Percentiles rank a stretch among this genome's conserved stretches.
Evolutionary conservation across 139 green algal species (phyloP).

Genomic region (Closterium sp.): DNA sequence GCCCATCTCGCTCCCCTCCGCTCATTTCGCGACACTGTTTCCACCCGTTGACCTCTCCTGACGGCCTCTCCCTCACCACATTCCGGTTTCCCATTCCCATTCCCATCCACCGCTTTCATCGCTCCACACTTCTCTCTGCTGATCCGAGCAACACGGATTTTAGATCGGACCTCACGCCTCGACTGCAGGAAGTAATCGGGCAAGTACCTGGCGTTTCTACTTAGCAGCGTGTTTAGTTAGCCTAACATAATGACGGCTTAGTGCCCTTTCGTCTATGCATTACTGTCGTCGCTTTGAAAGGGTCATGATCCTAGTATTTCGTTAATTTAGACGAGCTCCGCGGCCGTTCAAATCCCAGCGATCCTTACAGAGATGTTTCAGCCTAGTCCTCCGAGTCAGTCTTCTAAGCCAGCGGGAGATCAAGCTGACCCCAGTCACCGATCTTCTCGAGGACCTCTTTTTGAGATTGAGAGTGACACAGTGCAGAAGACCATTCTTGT

Average conservation of each 20-base stretch:
- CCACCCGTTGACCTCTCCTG: not conserved
- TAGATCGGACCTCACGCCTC: not conserved
- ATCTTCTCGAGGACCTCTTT: not conserved
- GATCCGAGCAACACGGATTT: not conserved
- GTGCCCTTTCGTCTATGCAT: not conserved
- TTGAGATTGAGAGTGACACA: not conserved
- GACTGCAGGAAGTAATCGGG: not conserved
- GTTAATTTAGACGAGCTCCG: not conserved
- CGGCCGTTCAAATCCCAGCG: not conserved
- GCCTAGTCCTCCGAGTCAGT: not conserved
- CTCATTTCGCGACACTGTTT: not conserved
- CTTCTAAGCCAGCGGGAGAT: not conserved
- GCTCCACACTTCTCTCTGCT: not conserved
- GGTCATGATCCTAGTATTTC: not conserved
- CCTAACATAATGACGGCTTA: not conserved
- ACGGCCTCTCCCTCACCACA: not conserved
- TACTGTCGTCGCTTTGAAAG: not conserved
- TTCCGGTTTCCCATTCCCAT: not conserved
- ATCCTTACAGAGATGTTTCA: not conserved
- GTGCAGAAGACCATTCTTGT: not conserved
- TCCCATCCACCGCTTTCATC: not conserved
- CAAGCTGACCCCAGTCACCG: not conserved
- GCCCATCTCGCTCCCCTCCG: not conserved
- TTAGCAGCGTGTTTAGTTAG: not conserved
- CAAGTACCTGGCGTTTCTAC: not conserved